Percentiles rank a stretch among this genome's conserved stretches.
Evolutionary conservation across 306 rosid genomes (phyloP).

Genomic region (Prunus mongolica): DNA sequence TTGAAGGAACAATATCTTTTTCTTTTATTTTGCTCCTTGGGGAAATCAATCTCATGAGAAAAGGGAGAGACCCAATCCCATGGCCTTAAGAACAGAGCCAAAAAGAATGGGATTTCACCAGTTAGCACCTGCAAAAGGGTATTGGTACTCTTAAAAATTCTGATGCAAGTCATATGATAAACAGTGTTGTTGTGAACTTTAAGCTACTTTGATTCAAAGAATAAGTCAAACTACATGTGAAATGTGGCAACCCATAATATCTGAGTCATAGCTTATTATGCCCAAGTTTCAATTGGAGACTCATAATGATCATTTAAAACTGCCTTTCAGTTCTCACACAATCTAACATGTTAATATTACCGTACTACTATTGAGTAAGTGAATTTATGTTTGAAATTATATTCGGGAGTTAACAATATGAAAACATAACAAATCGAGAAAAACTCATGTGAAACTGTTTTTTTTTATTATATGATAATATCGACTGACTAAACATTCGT

Average conservation of each 20-base stretch:
- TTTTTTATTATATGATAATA: too few relatives aligned
- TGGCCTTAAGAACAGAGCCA: background rate
- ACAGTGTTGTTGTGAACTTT: background rate
- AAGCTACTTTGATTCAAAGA: background rate
- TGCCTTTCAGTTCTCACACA: background rate
- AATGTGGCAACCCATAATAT: background rate
- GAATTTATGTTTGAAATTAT: background rate
- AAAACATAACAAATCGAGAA: background rate
- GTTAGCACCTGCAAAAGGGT: too few relatives aligned
- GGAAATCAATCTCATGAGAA: slow-evolving; percentile 2
- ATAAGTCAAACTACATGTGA: background rate
- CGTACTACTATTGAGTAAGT: background rate
- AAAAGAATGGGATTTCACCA: too few relatives aligned
- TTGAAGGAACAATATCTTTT: slow-evolving; percentile 20
- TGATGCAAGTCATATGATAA: background rate
- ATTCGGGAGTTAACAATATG: background rate
- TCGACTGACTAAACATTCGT: too few relatives aligned
- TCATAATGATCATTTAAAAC: too few relatives aligned
- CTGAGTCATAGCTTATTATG: background rate
- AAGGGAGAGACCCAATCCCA: slow-evolving; percentile 6
- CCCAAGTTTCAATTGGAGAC: background rate
- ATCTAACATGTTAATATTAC: background rate
- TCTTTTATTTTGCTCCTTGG: background rate
- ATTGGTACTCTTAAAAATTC: too few relatives aligned
- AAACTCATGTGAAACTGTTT: too few relatives aligned